These are phyloP conservation scores for Pharnaceum exiguum DNA, from an alignment of 148 eudicot species.

Conservation along the genomic window DNA sequence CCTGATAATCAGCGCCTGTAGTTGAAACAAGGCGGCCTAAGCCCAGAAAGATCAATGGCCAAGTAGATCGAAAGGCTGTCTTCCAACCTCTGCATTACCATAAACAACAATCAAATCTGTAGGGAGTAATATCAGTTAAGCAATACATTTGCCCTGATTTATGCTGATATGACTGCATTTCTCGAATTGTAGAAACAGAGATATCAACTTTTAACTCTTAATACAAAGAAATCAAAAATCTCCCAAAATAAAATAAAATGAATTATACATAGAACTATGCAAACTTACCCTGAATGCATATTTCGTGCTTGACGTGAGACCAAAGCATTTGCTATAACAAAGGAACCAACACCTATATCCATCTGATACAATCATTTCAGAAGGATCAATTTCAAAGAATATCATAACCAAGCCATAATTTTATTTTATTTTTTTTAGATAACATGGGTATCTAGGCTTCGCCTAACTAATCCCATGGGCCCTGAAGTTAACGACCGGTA, in stretches of 20 bases:
- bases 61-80: conserved; percentile 51
- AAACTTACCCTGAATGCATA: conserved; percentile 51
- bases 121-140: neutral
- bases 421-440: neutral
- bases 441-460: too few species aligned
- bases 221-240: too few species aligned
- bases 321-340: conserved; percentile 81
- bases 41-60: conserved; percentile 75
- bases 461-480: too few species aligned
- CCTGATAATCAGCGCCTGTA: conserved; percentile 90
- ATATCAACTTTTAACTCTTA: too few species aligned
- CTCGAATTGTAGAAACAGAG: too few species aligned
- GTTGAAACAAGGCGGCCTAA: conserved; percentile 73
- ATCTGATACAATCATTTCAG: conserved; percentile 42
- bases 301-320: conserved; percentile 97
- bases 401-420: neutral
- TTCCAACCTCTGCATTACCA: conserved; percentile 50
- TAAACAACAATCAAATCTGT: conserved; percentile 2
- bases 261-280: too few species aligned
- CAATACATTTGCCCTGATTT: too few species aligned
- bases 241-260: too few species aligned
- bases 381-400: neutral
- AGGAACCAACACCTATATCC: conserved; percentile 97
- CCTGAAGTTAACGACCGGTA: too few species aligned
- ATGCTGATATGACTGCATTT: too few species aligned